phyloP scores from a whole-genome alignment of 495 filamentous ascomycete species.

The Pseudoneurospora amorphoporcata region DNA sequence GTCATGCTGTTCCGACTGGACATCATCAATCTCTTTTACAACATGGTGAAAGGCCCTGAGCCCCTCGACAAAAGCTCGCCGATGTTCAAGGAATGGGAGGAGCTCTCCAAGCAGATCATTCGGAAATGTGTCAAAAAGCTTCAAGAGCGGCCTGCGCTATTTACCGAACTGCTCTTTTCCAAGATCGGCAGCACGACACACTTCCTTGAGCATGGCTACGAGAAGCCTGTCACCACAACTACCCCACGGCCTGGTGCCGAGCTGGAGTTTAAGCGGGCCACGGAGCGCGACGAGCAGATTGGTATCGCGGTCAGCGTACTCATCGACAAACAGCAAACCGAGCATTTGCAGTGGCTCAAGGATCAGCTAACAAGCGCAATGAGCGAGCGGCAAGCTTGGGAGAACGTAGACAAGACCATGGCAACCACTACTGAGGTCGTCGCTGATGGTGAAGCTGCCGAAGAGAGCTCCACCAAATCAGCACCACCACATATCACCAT shows the following conservation, averaged over 20 bases:
- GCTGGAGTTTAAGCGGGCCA: constrained; percentile 66
- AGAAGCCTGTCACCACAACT: constrained; percentile 58
- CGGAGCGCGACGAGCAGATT: constrained; percentile 57
- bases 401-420: constrained; percentile 53
- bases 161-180: constrained; percentile 86
- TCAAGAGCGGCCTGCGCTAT: constrained; percentile 68
- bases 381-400: constrained; percentile 71
- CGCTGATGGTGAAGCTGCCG: constrained; percentile 29
- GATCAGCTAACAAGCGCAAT: constrained; percentile 54
- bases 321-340: constrained; percentile 61
- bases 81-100: constrained; percentile 83
- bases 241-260: constrained; percentile 53
- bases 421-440: constrained; percentile 1
- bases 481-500: constrained; percentile 40
- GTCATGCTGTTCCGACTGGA: constrained; percentile 84
- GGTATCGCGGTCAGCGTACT: constrained; percentile 68
- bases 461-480: constrained; percentile 26
- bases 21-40: constrained; percentile 77
- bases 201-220: constrained; percentile 84
- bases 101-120: constrained; percentile 71
- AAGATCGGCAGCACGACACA: constrained; percentile 76
- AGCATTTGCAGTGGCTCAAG: constrained; percentile 75
- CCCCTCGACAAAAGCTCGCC: constrained; percentile 53
- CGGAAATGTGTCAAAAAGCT: constrained; percentile 68
- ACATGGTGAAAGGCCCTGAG: constrained; percentile 86